Evolutionary conservation across 768 basidiomycete species (phyloP), one percentile per base, ranked within the genome.

Genomic region (Boletus sp.): DNA sequence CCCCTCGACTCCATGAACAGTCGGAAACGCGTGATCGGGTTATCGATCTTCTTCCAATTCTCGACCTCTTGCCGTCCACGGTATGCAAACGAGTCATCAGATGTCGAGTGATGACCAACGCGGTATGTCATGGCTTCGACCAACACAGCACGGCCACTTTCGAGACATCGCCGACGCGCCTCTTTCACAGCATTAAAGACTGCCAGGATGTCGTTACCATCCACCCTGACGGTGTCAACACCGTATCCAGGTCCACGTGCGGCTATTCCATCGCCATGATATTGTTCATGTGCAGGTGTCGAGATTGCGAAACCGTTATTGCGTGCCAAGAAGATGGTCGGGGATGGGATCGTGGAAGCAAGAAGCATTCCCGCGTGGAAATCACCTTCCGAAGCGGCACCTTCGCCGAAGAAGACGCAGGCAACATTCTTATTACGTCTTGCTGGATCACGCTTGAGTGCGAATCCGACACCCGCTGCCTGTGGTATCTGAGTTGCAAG

Each of bases 261-360:
- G 3, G 93, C 94, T 62, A 98, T 94, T 10, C 95, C 94, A 70
- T 97, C 95, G 1, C 94, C 95, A 57, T 89, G 81, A 69, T 84
- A 98, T 66, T 97, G 94, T 71, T 97, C 92, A 1, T 84, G 79
- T 14, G 88, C 83, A 0, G 94, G 94, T 4, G 94, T 97, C 47
- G 92, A 94, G 69, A 98, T 98, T 32, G 94, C 94, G 65, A 97
- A 97, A 4, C 94, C 93, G 64, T 96, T 96, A 63, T 90, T 89
- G 35, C 89, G 83, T 12, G 83, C 87, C 56, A 92, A 80, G 72
- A 83, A 93, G 17, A 92, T 70, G 4, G 85, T 84, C 3, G 90
- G 90, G 2, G 85, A 83, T 0, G 89, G 84, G 29, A 93, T 77
- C 0, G 87, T 89, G 3, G 89, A 91, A 28, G 87, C 87, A 47